Evolutionary conservation across 2,329 filamentous ascomycete genomes (phyloP), one percentile per base, ranked within the genome.

Genomic region (Pochonia chlamydosporia): DNA sequence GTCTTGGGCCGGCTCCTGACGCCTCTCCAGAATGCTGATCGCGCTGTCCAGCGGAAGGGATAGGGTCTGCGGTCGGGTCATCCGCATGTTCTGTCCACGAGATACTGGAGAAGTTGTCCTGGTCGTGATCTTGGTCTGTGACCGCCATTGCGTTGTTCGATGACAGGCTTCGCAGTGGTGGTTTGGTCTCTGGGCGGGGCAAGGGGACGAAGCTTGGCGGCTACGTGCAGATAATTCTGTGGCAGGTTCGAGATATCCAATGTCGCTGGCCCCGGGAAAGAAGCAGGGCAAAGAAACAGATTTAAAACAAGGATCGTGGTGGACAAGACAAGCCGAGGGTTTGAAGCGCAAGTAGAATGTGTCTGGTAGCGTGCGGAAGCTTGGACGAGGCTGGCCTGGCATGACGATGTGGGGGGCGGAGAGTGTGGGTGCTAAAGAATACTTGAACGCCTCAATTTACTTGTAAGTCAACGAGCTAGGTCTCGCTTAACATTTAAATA

Each of bases 51-150:
- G 54, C 55, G 13, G 51, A 51, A 16, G 43, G 39, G 7, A 23
- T 33, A 43, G 56, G 43, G 18, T 40, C 56, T 26, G n/a, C 43
- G 16, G 53, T 59, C 35, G 76, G 71, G 54, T 62, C 71, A 52
- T 59, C 63, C 56, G 65, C 63, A 39, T 78, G 75, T 49, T 85
- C 82, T 63, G 81, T 83, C 89, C 89, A 95, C 49, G 85, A 85
- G 52, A 92, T 82, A 63, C 81, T 87, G 62, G 89, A 87, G 67
- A 93, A 93, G 68, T 87, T 85, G 67, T 88, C 85, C 60, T 75
- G 71, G 59, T 79, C 59, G 30, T 49, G 44, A 67, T 87, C 84
- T 60, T 76, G 69, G 59, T 78, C 74, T 54, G 74, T 71, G 58
- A 72, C 71, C 51, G 72, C 56, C 62, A 63, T 60, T 37, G 35